A percentile compares a stretch with the other conserved stretches of the same genome.
Evolutionary conservation across 108 stramenopile genomes (phyloP).

Genomic region (Stephanodiscus minutulus): DNA sequence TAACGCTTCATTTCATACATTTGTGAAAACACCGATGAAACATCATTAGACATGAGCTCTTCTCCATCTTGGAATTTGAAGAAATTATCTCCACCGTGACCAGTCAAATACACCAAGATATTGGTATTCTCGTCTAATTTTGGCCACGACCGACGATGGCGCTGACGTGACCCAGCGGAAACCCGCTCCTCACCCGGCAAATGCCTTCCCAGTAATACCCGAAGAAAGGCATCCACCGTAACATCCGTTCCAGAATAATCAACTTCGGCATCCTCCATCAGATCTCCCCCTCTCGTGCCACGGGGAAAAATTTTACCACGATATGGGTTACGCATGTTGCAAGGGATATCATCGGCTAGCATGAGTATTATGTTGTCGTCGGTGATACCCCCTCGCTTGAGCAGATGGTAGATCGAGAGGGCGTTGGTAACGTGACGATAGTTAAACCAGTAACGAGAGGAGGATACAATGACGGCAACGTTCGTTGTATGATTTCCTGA

Average conservation of each 20-base stretch:
- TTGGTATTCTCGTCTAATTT: constrained; percentile 58
- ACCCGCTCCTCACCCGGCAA: constrained; percentile 30
- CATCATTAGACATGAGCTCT: constrained; percentile 85
- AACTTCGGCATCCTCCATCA: constrained; percentile 71
- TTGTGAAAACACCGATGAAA: constrained; percentile 66
- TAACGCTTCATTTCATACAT: constrained; percentile 69
- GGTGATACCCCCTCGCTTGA: constrained; percentile 68
- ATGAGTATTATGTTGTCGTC: constrained; percentile 88
- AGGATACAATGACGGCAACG: constrained; percentile 78
- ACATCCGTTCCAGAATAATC: constrained; percentile 96
- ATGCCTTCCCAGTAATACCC: constrained; percentile 67
- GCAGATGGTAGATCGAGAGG: constrained; percentile 69
- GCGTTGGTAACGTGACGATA: constrained; percentile 93
- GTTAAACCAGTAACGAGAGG: constrained; percentile 92
- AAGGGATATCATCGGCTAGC: constrained; percentile 88
- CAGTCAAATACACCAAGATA: constrained; percentile 89
- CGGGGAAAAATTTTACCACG: constrained; percentile 69
- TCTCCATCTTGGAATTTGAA: constrained; percentile 97
- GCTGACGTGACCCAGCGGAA: constrained; percentile 1
- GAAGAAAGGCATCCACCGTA: constrained; percentile 89
- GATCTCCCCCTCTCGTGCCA: constrained; percentile 53
- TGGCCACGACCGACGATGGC: constrained; percentile 39
- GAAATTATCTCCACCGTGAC: constrained; percentile 97
- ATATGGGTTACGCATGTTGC: constrained; percentile 71
- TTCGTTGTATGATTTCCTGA: constrained; percentile 48